Conservation (phyloP, 306 rosid species). For the Rubus parviflorus region DNA sequence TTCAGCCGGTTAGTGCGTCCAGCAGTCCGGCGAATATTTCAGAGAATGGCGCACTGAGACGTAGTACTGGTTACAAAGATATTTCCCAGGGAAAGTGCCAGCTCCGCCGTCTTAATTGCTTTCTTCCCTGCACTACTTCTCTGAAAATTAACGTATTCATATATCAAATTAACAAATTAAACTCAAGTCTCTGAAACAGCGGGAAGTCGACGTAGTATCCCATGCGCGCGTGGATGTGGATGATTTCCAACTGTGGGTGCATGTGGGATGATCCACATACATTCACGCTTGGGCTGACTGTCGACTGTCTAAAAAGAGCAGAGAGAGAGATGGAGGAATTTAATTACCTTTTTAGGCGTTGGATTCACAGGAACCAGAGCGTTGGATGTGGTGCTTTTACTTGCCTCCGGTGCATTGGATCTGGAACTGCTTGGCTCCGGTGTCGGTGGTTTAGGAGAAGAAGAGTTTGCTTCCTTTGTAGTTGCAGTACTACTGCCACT, state of each 20-base stretch:
- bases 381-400: neutral
- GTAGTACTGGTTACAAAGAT: neutral
- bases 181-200: too few relatives aligned
- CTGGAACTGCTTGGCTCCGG: neutral
- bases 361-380: neutral
- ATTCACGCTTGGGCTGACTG: too few relatives aligned
- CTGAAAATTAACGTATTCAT: neutral
- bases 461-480: neutral
- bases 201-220: too few relatives aligned
- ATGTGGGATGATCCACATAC: too few relatives aligned
- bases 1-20: neutral
- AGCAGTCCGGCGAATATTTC: neutral
- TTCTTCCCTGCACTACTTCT: neutral
- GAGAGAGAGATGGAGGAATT: neutral
- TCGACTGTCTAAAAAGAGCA: neutral
- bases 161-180: neutral
- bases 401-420: neutral
- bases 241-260: too few relatives aligned
- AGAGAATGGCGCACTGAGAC: neutral
- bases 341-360: neutral
- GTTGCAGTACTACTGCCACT: neutral
- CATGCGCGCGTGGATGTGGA: too few relatives aligned
- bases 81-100: constrained; percentile 6
- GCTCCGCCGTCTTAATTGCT: neutral
- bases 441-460: neutral